These are phyloP conservation scores for Vitis hybrid DNA, from an alignment of 177 flowering plant genomes.

Conservation along the genomic window DNA sequence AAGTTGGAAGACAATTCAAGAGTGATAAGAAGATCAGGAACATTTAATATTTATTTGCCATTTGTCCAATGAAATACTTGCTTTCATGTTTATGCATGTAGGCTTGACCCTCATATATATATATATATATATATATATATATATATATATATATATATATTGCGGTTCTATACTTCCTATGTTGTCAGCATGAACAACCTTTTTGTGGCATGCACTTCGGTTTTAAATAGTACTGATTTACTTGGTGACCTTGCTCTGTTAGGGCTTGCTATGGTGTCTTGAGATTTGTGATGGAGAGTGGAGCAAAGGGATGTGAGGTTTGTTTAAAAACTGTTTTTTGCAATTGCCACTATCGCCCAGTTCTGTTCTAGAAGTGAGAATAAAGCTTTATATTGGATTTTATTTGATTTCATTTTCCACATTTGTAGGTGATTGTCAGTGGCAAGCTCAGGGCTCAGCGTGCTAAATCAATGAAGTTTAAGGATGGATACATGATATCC, in stretches of 20 bases:
- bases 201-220: too few species aligned
- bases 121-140: too few species aligned
- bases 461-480: constrained; percentile 95
- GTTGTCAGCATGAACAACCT: too few species aligned
- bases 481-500: constrained; percentile 95
- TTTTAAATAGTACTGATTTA: too few species aligned
- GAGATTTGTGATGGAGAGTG: constrained; percentile 89
- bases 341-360: background rate
- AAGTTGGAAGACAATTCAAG: too few species aligned
- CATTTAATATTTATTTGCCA: too few species aligned
- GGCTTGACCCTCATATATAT: too few species aligned
- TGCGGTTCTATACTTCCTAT: too few species aligned
- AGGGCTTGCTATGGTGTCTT: constrained; percentile 97
- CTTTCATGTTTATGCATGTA: too few species aligned
- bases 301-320: constrained; percentile 97
- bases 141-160: too few species aligned
- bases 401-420: background rate
- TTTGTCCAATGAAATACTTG: too few species aligned
- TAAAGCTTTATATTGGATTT: background rate
- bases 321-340: constrained; percentile 1
- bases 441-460: constrained; percentile 89
- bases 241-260: background rate
- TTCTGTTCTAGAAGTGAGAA: background rate
- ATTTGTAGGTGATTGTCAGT: constrained; percentile 81
- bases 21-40: too few species aligned